A percentile compares a stretch with the other conserved stretches of the same genome.
Conservation (phyloP, 768 basidiomycete genomes). For the Ramaria rubella region DNA sequence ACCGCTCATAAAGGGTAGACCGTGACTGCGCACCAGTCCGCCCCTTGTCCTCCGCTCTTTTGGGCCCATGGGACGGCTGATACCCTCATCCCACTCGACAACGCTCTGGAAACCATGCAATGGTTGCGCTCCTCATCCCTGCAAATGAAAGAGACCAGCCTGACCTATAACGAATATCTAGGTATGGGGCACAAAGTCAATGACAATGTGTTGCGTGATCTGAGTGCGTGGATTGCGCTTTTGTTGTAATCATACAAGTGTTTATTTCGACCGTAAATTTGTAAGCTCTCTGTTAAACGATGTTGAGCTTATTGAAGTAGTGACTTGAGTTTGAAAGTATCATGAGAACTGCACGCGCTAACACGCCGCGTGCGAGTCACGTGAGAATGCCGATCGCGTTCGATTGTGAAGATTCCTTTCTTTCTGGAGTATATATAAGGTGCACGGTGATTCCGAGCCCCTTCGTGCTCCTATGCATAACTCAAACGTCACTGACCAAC, state of each 20-base stretch:
- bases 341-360: neutral
- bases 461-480: no score
- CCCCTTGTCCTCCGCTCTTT: conserved; percentile 33
- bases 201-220: conserved; percentile 29
- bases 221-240: conserved; percentile 25
- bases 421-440: no score
- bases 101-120: conserved; percentile 27
- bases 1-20: neutral
- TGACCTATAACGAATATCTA: conserved; percentile 26
- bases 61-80: conserved; percentile 39
- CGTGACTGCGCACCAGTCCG: conserved; percentile 19
- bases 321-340: neutral
- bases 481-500: neutral
- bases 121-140: conserved; percentile 27
- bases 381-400: neutral
- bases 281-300: no score
- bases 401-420: no score
- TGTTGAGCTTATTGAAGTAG: no score
- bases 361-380: neutral
- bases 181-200: conserved; percentile 30
- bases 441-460: no score
- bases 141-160: conserved; percentile 17
- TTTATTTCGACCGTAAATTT: no score
- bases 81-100: conserved; percentile 30
- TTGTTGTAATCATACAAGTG: neutral